Percentiles rank a stretch among this genome's conserved stretches.
phyloP scores from a whole-genome alignment of 2,329 filamentous ascomycete species.

The Arthrinium puccinioides region DNA sequence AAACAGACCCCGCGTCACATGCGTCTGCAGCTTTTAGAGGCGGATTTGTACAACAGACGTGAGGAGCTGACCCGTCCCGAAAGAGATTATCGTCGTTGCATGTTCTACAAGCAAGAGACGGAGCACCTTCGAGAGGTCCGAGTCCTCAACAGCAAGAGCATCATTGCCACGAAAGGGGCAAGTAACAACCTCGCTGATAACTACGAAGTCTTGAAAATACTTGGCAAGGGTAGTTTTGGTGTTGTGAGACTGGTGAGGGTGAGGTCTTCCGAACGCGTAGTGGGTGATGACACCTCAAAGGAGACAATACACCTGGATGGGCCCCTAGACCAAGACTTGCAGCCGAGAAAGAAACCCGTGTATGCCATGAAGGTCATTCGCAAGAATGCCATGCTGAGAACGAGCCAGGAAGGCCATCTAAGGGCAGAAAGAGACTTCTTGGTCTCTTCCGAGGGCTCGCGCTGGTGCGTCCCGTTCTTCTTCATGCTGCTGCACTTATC shows the following conservation, averaged over 20 bases:
- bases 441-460: conserved; percentile 78
- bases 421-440: conserved; percentile 89
- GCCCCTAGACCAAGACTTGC: too few relatives aligned
- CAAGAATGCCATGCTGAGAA: conserved; percentile 87
- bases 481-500: neutral
- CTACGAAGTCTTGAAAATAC: conserved; percentile 75
- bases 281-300: neutral
- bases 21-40: conserved; percentile 56
- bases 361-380: conserved; percentile 97
- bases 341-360: conserved; percentile 53
- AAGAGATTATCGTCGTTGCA: conserved; percentile 41
- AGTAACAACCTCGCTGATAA: conserved; percentile 47
- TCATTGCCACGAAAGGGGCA: conserved; percentile 27
- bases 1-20: conserved; percentile 50
- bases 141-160: conserved; percentile 57
- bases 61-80: conserved; percentile 49
- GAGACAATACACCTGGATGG: neutral
- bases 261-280: conserved; percentile 23
- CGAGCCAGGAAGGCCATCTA: conserved; percentile 86
- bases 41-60: conserved; percentile 46
- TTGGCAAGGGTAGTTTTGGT: conserved; percentile 93
- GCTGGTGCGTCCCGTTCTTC: conserved; percentile 46
- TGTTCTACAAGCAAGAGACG: conserved; percentile 62
- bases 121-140: conserved; percentile 69
- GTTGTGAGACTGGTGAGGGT: conserved; percentile 81